Evolutionary conservation across 2,329 filamentous ascomycete species (phyloP).

Genomic region (Fusarium tjaetaba): DNA sequence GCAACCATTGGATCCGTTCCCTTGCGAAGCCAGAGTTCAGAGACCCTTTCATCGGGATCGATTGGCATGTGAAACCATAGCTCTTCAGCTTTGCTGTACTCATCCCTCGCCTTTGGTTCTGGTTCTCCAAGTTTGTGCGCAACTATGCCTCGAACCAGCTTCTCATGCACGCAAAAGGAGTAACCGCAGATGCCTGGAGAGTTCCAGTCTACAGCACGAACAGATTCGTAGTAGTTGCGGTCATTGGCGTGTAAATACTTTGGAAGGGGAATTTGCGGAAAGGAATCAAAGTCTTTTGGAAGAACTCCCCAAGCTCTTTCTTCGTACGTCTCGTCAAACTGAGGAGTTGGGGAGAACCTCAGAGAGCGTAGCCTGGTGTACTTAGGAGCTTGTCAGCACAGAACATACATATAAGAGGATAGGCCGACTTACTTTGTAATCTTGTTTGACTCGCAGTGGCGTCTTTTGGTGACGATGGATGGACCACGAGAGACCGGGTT

Average conservation of each 20-base stretch:
- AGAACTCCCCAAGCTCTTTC: not conserved
- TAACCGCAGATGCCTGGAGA: rapidly evolving
- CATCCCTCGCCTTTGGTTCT: not conserved
- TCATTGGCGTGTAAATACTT: too few relatives aligned
- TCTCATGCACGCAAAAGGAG: rapidly evolving
- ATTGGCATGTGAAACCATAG: not conserved
- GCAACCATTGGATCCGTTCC: too few relatives aligned
- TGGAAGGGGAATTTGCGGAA: not conserved
- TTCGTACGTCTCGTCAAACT: too few relatives aligned
- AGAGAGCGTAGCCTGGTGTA: not conserved
- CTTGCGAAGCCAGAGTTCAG: not conserved
- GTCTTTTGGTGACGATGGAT: too few relatives aligned
- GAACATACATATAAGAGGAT: too few relatives aligned
- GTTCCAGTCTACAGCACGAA: not conserved
- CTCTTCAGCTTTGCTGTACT: rapidly evolving
- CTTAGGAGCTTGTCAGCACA: too few relatives aligned
- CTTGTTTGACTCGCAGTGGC: too few relatives aligned
- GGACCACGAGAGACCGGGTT: too few relatives aligned
- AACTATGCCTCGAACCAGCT: not conserved
- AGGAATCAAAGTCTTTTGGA: rapidly evolving
- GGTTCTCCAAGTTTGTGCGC: not conserved
- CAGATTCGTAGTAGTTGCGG: not conserved
- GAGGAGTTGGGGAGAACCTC: too few relatives aligned
- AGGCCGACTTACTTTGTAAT: too few relatives aligned
- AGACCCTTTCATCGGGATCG: not conserved